Conservation (phyloP, 352 stramenopile genomes). For the Thalassiosira gravida region DNA sequence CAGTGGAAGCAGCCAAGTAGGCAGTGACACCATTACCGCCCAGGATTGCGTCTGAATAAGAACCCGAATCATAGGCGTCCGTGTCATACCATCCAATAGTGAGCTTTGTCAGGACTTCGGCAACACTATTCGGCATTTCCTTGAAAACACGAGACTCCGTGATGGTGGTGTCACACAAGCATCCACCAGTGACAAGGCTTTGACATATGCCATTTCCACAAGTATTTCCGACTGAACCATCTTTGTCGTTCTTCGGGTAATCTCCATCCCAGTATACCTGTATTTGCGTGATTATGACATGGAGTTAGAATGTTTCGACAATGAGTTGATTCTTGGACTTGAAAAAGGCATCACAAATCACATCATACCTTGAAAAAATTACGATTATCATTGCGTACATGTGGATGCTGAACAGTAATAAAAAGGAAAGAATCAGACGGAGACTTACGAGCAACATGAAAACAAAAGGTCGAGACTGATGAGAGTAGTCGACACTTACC, state of each 20-base stretch:
- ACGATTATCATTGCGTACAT: conserved; percentile 53
- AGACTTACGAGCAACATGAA: too few species aligned
- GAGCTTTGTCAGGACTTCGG: conserved; percentile 63
- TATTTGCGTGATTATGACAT: neutral
- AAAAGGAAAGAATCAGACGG: conserved; percentile 1
- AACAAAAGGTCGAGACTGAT: neutral
- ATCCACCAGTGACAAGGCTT: conserved; percentile 48
- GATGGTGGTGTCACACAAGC: conserved; percentile 54
- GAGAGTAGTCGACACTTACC: neutral
- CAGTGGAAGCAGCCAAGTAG: conserved; percentile 28
- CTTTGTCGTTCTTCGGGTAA: conserved; percentile 53
- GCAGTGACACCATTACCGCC: conserved; percentile 55
- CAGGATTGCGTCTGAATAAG: conserved; percentile 28
- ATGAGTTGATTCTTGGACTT: too few species aligned
- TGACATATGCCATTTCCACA: conserved; percentile 52
- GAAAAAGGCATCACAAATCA: too few species aligned
- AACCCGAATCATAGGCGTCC: conserved; percentile 38
- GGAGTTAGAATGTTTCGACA: conserved; percentile 16
- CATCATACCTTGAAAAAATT: conserved; percentile 69
- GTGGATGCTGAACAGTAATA: conserved; percentile 47
- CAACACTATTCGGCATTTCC: conserved; percentile 52
- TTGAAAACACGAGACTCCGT: conserved; percentile 51
- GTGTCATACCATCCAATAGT: conserved; percentile 56
- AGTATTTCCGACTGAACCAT: conserved; percentile 44
- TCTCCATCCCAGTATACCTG: conserved; percentile 59